These are phyloP conservation scores for Diphasiastrum complanatum DNA, from an alignment of 83 land plant genomes.

Conservation along the genomic window DNA sequence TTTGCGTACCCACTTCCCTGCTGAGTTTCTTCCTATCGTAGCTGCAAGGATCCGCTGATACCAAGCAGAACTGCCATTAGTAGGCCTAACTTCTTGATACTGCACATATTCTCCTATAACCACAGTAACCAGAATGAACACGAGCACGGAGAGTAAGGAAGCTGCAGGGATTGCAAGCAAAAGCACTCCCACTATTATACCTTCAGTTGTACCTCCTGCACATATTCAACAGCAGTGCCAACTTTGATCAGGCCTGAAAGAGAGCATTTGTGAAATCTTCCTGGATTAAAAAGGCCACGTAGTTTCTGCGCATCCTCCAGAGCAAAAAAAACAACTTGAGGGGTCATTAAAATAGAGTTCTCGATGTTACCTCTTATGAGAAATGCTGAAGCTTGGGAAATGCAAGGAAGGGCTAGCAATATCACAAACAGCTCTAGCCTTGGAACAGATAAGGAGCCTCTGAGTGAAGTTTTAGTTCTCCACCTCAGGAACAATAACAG, in stretches of 20 bases:
- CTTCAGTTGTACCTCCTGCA: constrained; percentile 52
- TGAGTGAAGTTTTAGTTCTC: constrained; percentile 41
- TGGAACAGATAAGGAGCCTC: constrained; percentile 49
- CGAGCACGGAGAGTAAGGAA: constrained; percentile 38
- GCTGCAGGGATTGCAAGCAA: constrained; percentile 51
- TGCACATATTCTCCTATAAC: constrained; percentile 40
- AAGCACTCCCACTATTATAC: constrained; percentile 46
- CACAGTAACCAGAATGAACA: constrained; percentile 45
- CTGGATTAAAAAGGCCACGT: no score
- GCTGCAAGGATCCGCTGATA: constrained; percentile 9
- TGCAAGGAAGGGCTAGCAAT: constrained; percentile 45
- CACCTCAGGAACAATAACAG: constrained; percentile 39
- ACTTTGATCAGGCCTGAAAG: no score
- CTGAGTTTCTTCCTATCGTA: constrained; percentile 29
- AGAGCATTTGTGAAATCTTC: no score
- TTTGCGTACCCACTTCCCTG: constrained; percentile 50
- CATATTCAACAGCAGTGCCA: no score
- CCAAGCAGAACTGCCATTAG: constrained; percentile 18
- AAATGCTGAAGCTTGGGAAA: constrained; percentile 52
- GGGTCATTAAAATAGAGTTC: no score
- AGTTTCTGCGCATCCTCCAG: no score
- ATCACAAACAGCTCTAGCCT: constrained; percentile 57
- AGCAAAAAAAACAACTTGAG: no score
- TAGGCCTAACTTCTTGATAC: constrained; percentile 42
- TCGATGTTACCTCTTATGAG: constrained; percentile 43